Evolutionary conservation across 2,329 filamentous ascomycete species (phyloP).

Genomic region (Bimuria novae-zelandiae): DNA sequence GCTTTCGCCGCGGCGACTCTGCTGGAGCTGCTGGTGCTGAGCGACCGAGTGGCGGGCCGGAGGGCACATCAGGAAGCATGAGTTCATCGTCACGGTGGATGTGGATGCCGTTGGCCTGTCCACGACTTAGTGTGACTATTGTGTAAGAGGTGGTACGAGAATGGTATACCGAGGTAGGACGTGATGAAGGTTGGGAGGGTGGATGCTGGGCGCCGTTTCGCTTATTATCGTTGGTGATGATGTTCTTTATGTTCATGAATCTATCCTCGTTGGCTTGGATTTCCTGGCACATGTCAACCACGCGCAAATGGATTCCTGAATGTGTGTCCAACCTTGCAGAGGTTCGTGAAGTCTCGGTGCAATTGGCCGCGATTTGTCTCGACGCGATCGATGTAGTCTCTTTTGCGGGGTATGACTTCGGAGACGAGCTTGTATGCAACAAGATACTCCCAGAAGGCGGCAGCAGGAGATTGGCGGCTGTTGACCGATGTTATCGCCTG

Average conservation of each 20-base stretch:
- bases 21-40: slow-evolving; percentile 23
- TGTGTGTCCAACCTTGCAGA: slow-evolving; percentile 29
- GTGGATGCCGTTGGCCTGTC: slow-evolving; percentile 19
- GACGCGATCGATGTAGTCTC: slow-evolving; percentile 68
- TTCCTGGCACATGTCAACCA: slow-evolving; percentile 29
- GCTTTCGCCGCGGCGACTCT: slow-evolving; percentile 35
- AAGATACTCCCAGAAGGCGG: slow-evolving; percentile 83
- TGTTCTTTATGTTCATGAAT: slow-evolving; percentile 54
- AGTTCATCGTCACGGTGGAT: slow-evolving; percentile 33
- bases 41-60: slow-evolving; percentile 22
- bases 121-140: slow-evolving; percentile 15
- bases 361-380: slow-evolving; percentile 58
- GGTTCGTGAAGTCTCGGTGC: slow-evolving; percentile 55
- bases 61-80: slow-evolving; percentile 42
- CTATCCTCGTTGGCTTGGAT: slow-evolving; percentile 46
- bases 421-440: slow-evolving; percentile 78
- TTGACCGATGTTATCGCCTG: slow-evolving; percentile 59
- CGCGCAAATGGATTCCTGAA: not conserved
- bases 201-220: slow-evolving; percentile 59
- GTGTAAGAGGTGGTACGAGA: not conserved
- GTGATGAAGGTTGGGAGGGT: slow-evolving; percentile 15
- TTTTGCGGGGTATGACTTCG: slow-evolving; percentile 75
- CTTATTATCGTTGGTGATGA: slow-evolving; percentile 57
- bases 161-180: slow-evolving; percentile 8
- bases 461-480: slow-evolving; percentile 61